phyloP scores from a whole-genome alignment of 2,329 filamentous ascomycete species.

The Hypoxylon sp. region DNA sequence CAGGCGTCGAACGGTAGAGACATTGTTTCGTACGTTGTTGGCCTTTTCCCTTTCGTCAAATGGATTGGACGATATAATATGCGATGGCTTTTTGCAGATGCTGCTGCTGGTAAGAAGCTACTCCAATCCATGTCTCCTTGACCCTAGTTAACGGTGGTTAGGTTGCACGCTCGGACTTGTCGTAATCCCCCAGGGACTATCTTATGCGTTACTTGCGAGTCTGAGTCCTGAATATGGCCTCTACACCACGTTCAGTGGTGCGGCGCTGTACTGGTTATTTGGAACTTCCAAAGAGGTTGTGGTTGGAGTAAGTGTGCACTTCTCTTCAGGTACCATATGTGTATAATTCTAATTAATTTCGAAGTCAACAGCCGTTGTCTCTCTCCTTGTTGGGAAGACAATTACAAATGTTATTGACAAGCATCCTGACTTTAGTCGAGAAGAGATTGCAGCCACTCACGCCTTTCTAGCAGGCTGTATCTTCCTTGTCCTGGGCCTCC shows the following conservation, averaged over 20 bases:
- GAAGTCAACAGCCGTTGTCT: conserved; percentile 29
- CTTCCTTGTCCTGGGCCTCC: conserved; percentile 20
- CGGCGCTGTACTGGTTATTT: conserved; percentile 17
- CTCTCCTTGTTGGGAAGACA: conserved; percentile 22
- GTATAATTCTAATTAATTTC: not conserved
- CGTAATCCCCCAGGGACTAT: conserved; percentile 21
- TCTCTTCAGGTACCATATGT: not conserved
- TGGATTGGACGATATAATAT: conserved; percentile 20
- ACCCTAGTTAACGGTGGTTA: not conserved
- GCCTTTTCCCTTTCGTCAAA: conserved; percentile 12
- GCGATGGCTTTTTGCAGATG: conserved; percentile 20
- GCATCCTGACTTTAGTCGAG: conserved; percentile 4
- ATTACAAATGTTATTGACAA: conserved; percentile 1
- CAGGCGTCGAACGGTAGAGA: not conserved
- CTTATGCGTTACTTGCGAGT: conserved; percentile 12
- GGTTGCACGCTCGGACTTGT: conserved; percentile 19
- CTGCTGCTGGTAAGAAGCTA: conserved; percentile 12
- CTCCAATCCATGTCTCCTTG: not conserved
- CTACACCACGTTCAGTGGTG: conserved; percentile 11
- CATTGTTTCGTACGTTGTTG: conserved; percentile 1
- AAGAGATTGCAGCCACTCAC: conserved; percentile 20
- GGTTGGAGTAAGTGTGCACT: conserved; percentile 17
- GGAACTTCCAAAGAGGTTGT: conserved; percentile 24
- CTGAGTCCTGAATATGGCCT: conserved; percentile 23
- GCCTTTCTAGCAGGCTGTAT: conserved; percentile 23